Evolutionary conservation across 805 yeast genomes (phyloP).

Genomic region (Debaryomyces tyrocola): DNA sequence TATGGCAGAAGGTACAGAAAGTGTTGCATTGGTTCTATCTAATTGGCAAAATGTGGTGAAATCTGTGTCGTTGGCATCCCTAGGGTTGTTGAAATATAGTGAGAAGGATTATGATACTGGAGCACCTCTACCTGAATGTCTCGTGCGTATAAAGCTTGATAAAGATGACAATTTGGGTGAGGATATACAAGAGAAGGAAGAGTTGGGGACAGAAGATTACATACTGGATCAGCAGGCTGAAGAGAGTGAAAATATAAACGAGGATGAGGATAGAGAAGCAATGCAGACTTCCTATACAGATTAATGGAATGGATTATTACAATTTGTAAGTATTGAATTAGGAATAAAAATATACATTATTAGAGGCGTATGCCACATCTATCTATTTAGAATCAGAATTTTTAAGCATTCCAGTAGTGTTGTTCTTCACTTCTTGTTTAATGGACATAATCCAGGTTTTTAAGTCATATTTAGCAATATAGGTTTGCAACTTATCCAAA

Average conservation of each 20-base stretch:
- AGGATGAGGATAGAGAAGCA: conserved; percentile 3
- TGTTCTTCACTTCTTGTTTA: conserved; percentile 15
- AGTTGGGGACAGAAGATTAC: neutral
- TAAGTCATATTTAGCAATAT: conserved; percentile 3
- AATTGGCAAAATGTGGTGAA: conserved; percentile 66
- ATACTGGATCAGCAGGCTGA: conserved; percentile 3
- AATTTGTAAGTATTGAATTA: no score
- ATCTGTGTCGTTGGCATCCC: conserved; percentile 60
- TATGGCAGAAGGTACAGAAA: conserved; percentile 57
- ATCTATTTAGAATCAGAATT: no score
- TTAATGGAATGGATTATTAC: no score
- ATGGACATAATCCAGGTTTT: conserved; percentile 20
- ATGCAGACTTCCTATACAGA: no score
- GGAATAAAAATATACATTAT: no score
- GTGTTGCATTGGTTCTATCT: conserved; percentile 56
- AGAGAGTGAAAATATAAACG: conserved; percentile 8
- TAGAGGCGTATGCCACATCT: no score
- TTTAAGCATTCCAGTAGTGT: neutral
- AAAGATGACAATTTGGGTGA: conserved; percentile 29
- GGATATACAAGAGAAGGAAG: neutral
- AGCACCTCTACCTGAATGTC: conserved; percentile 61
- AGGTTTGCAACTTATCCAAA: conserved; percentile 1
- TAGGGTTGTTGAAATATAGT: conserved; percentile 46
- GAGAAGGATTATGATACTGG: conserved; percentile 42
- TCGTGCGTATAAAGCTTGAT: conserved; percentile 57